Base-by-base conservation (phyloP, 345 rosid species). In the Citrus mangshanensis region DNA sequence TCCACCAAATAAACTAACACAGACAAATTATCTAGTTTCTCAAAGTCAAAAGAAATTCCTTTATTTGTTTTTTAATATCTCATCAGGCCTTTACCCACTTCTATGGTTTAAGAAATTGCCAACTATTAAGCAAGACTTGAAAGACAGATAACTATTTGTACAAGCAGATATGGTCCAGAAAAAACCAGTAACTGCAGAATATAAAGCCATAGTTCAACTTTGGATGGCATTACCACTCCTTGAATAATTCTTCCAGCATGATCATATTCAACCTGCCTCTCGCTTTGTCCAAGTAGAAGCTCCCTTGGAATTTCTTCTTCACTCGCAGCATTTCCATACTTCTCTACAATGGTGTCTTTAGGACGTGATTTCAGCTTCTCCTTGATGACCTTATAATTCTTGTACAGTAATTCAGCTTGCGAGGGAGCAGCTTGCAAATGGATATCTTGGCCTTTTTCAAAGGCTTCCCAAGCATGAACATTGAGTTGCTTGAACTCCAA, bases 371-470 rank as follows among this genome's bases (percentile, higher is more conserved):
- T 89, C 77, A 89, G 71, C 66, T 86, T 91, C 63, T 89, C 92
- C 83, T 89, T 87, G 28, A 80, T 87, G 55, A 82, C 83, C 80
- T 84, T 85, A 65, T 72, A 90, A 25, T 87, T 91, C 83, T 89
- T 82, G 77, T 83, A 88, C 7, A 90, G 86, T 81, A 93, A 65
- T 74, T 89, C 97, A 3, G 97, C 95, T 82, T 93, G 95, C 13
- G 97, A 90, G 13, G 95, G 97, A 73, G 95, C 93, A 12, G 94
- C 91, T 82, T 90, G 95, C 92, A 89, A 85, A 84, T 88, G 90
- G 35, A 93, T 85, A 70, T 86, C 93, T 77, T 89, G 95, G 22
- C 95, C 95, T 78, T 89, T 93, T 4, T 90, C 97, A 84, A 92
- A 89, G 62, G 90, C 90, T 79, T 90, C 91, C 89, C 87, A 86